Base-by-base conservation (phyloP, 2,329 filamentous ascomycete species). In the Trichoderma oligosporum region DNA sequence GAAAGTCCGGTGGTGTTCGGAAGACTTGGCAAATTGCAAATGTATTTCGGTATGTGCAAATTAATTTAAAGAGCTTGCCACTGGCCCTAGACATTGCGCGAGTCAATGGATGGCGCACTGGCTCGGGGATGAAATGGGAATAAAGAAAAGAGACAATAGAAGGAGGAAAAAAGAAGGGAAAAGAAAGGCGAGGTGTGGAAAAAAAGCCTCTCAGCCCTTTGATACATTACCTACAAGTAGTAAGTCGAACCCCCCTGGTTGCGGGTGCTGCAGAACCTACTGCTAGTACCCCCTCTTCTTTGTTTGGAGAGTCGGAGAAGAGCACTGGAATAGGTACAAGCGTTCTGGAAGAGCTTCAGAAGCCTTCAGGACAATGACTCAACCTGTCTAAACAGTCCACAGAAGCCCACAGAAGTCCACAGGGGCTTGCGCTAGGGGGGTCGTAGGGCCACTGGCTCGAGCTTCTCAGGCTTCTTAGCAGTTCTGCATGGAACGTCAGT, bases 261-360 rank as follows among this genome's bases (percentile, higher is more conserved):
- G 49, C 35, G 38, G 39, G 39, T n/a, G 38, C 49, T 18, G 27
- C 38, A 41, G 18, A 25, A 18, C 18, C 22, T 53, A 53, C 8
- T n/a, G 20, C n/a, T n/a, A n/a, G n/a, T 42, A 39, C 25, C 38
- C 27, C 27, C 27, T 29, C 27, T 29, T 5, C 22, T 20, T 14
- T 44, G 22, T 14, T 44, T 22, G 41, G 41, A n/a, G 41, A 25
- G 18, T 44, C 41, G 41, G 41, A 27, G 41, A 25, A 8, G 41
- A 20, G 20, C 41, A 25, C 20, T 44, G 18, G 46, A 18, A 12
- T 36, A 33, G 46, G 31, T 14, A 33, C 46, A 11, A 35, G 45
- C 35, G 44, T 57, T 57, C 54, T 57, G 54, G 54, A 57, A 57
- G 29, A 22, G 27, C 54, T 49, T 44, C 38, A 49, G 54, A 57